Base-by-base conservation (phyloP, 2,329 filamentous ascomycete genomes). In the Colletotrichum orchidophilum region DNA sequence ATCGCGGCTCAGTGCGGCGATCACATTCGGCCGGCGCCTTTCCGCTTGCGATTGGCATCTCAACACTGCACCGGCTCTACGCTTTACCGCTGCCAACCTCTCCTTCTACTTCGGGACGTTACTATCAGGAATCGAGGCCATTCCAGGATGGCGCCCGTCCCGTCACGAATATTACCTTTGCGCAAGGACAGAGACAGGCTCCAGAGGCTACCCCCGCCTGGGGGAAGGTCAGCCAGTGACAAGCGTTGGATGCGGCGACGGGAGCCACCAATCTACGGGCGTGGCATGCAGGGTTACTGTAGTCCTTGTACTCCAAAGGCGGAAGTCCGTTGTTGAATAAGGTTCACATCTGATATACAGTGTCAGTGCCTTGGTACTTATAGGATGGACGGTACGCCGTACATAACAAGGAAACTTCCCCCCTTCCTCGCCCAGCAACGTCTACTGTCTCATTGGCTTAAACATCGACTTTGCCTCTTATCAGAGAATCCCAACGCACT, bases 1-100 rank as follows among this genome's bases (percentile, higher is more conserved):
- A 69, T 75, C 63, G 74, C 83, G 83, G 83, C 74, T 82, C 61
- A 63, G n/a, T 46, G 21, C 60, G 63, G 67, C 67, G 66, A 55
- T 54, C 70, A 35, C 64, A 58, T 65, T 54, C 66, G 70, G 67
- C 68, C 71, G 72, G 72, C 54, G 46, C 58, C 72, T 74, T 75
- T 75, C 75, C 75, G 72, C 74, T 31, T 68, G 66, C 67, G 52
- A 65, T 58, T 55, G 39, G 39, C 67, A 65, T 63, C 29, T 52
- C 55, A 61, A 67, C 64, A 42, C 63, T 61, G 35, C 33, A 29
- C n/a, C 54, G 58, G 50, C 57, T 66, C 60, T 63, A 46, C 49
- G 54, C 59, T 52, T 66, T 73, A 66, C 72, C 72, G 72, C 66
- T 57, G 61, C 73, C 60, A 73, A 58, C 69, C 65, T 73, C 63